Evolutionary conservation across 768 basidiomycete species (phyloP).

Genomic region (Dioszegia aurantiaca): DNA sequence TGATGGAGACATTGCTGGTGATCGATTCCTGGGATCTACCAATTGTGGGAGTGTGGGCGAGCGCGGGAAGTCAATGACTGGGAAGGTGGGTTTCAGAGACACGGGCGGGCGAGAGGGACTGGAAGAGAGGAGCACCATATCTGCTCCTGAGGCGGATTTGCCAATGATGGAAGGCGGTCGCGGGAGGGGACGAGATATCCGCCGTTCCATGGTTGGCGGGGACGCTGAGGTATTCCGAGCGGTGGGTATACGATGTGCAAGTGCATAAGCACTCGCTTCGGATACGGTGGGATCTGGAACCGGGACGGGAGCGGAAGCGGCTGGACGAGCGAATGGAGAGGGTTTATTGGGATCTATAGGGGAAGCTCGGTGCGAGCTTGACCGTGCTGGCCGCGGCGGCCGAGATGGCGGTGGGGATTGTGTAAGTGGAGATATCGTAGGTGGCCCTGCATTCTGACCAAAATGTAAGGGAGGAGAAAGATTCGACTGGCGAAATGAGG

Average conservation of each 20-base stretch:
- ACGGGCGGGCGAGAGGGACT: not conserved
- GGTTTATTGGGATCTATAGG: not conserved
- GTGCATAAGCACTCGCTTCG: slow-evolving; percentile 39
- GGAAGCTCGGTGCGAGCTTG: slow-evolving; percentile 4
- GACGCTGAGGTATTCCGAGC: slow-evolving; percentile 5
- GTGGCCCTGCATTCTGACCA: not conserved
- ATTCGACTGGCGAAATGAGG: not conserved
- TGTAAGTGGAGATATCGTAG: too few relatives aligned
- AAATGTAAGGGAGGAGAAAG: not conserved
- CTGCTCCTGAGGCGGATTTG: slow-evolving; percentile 11
- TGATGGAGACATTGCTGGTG: not conserved
- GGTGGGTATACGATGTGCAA: slow-evolving; percentile 17
- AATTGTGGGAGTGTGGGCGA: slow-evolving; percentile 22
- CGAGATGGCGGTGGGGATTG: slow-evolving; percentile 2
- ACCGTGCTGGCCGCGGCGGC: not conserved
- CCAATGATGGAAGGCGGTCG: slow-evolving; percentile 17
- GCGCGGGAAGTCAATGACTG: slow-evolving; percentile 25
- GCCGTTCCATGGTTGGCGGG: not conserved
- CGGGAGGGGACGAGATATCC: slow-evolving; percentile 28
- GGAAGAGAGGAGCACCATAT: slow-evolving; percentile 14
- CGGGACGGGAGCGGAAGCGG: not conserved
- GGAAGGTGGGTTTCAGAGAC: not conserved
- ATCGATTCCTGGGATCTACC: slow-evolving; percentile 6
- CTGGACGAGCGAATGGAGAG: not conserved
- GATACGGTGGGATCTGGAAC: slow-evolving; percentile 7